Conservation (phyloP, 1,284 basidiomycete species). For the Ceratobasidium sp. region DNA sequence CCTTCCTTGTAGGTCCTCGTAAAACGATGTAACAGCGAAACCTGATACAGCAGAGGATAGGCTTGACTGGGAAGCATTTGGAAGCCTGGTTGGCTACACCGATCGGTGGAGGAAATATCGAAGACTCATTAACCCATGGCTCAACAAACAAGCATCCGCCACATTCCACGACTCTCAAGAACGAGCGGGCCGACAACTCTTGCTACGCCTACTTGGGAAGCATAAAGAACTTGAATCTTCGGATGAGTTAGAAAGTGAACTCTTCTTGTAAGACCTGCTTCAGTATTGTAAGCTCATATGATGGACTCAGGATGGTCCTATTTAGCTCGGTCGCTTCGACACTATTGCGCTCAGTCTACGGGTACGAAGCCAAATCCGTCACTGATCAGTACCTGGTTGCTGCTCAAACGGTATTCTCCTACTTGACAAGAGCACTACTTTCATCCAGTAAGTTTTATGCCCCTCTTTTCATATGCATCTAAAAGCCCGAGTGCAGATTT, state of each 20-base stretch:
- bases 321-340: background rate
- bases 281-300: background rate
- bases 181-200: background rate
- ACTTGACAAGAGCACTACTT: background rate
- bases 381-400: background rate
- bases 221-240: background rate
- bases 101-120: constrained; percentile 19
- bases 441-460: constrained; percentile 16
- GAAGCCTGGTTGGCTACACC: background rate
- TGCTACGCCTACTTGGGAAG: background rate
- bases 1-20: constrained; percentile 3
- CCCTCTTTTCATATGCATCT: too few species aligned
- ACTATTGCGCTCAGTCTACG: constrained; percentile 16
- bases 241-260: background rate
- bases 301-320: background rate
- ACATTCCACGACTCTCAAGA: constrained; percentile 1
- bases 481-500: constrained; percentile 11
- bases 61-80: constrained; percentile 17
- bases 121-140: constrained; percentile 19
- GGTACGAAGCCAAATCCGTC: background rate
- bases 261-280: background rate
- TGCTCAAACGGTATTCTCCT: background rate
- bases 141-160: constrained; percentile 10
- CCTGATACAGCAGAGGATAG: background rate
- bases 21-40: background rate